A percentile compares a stretch with the other conserved stretches of the same genome.
phyloP scores from a whole-genome alignment of 2,329 filamentous ascomycete species.

The Dactylellina leptospora region DNA sequence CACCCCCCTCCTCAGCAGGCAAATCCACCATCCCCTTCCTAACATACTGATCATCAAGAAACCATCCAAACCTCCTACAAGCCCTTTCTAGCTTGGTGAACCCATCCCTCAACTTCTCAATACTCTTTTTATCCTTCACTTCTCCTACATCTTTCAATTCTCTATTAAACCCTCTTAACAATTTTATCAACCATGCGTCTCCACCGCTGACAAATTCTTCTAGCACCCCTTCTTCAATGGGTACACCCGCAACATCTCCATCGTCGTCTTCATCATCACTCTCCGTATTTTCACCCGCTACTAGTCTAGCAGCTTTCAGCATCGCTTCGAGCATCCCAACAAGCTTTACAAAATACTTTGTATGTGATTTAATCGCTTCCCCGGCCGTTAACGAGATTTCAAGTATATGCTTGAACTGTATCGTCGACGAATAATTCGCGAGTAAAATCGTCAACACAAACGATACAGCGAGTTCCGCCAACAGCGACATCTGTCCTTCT shows the following conservation, averaged over 20 bases:
- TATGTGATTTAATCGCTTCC: constrained; percentile 47
- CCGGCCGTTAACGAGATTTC: constrained; percentile 55
- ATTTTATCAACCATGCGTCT: constrained; percentile 54
- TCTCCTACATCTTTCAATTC: constrained; percentile 52
- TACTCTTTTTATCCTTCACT: constrained; percentile 5
- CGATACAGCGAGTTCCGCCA: constrained; percentile 55
- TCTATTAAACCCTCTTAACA: constrained; percentile 54
- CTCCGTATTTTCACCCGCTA: constrained; percentile 54
- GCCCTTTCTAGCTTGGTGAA: constrained; percentile 26
- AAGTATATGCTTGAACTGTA: constrained; percentile 56
- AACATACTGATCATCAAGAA: constrained; percentile 49
- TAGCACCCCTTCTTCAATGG: constrained; percentile 34
- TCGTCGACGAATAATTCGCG: constrained; percentile 56
- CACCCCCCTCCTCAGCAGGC: constrained; percentile 47
- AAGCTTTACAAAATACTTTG: constrained; percentile 47
- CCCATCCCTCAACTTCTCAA: constrained; percentile 15
- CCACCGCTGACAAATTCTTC: constrained; percentile 54
- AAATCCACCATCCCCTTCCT: constrained; percentile 51
- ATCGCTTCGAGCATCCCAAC: constrained; percentile 50
- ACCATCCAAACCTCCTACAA: constrained; percentile 38
- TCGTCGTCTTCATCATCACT: constrained; percentile 55
- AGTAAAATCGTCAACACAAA: constrained; percentile 55
- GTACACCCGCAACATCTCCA: constrained; percentile 17
- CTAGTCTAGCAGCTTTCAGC: constrained; percentile 47
- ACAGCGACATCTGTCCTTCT: constrained; percentile 43